Evolutionary conservation across 805 yeast genomes (phyloP).

Genomic region (Saccharomyces eubayanus): DNA sequence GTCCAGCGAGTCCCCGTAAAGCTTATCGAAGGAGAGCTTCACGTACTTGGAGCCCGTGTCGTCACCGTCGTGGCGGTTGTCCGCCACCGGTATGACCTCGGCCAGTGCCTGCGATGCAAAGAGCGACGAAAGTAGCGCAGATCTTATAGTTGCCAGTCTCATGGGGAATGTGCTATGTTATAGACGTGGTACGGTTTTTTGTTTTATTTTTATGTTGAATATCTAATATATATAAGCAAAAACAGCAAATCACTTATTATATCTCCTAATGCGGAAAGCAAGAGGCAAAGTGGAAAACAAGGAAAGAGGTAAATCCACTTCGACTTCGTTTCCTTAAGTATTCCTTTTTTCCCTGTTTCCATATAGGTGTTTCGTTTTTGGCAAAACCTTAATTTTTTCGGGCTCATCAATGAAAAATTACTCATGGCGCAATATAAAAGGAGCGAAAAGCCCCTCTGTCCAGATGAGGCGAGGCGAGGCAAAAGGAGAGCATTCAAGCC

Average conservation of each 20-base stretch:
- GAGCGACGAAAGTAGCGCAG: background rate
- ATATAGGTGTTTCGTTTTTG: background rate
- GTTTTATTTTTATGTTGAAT: background rate
- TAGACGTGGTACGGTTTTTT: background rate
- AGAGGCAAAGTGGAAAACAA: background rate
- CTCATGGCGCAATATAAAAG: background rate
- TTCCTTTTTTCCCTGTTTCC: background rate
- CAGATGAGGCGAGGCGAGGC: background rate
- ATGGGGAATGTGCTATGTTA: background rate
- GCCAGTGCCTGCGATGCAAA: background rate
- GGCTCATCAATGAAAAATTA: background rate
- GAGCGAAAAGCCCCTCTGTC: background rate
- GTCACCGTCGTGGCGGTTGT: background rate
- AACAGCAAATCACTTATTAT: background rate
- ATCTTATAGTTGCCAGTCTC: background rate
- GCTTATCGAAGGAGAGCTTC: constrained; percentile 18
- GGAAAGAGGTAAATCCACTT: background rate
- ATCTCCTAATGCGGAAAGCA: background rate
- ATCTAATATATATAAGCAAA: background rate
- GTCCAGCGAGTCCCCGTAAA: constrained; percentile 15
- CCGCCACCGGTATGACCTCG: background rate
- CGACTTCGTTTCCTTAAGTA: background rate
- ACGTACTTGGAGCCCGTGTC: constrained; percentile 3
- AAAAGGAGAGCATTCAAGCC: background rate
- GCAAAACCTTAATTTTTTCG: background rate